Percentiles rank a stretch among this genome's conserved stretches.
Conservation (phyloP, 169 alveolate genomes). For the Perkinsus chesapeaki region DNA sequence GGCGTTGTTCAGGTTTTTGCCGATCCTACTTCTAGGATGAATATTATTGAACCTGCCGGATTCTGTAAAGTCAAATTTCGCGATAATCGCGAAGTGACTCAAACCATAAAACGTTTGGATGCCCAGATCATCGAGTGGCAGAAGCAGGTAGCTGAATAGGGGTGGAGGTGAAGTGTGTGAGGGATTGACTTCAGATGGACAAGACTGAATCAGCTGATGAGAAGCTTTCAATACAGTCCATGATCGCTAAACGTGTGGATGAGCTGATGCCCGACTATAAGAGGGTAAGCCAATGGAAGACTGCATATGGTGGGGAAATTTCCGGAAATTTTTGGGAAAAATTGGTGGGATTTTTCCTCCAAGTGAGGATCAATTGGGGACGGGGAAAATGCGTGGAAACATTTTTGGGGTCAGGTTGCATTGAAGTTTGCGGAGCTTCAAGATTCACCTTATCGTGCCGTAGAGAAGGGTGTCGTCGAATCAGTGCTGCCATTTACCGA, state of each 20-base stretch:
- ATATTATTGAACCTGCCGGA: conserved; percentile 34
- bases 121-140: background rate
- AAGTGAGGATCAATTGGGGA: too few relatives aligned
- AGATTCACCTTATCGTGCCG: background rate
- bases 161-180: too few relatives aligned
- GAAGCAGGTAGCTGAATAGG: background rate
- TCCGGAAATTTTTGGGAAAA: too few relatives aligned
- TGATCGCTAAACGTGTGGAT: background rate
- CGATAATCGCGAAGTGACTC: conserved; percentile 8
- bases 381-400: background rate
- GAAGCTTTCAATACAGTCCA: background rate
- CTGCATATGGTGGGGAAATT: background rate
- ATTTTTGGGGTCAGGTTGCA: background rate
- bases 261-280: background rate
- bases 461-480: background rate
- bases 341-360: too few relatives aligned
- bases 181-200: background rate
- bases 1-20: conserved; percentile 33
- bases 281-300: background rate
- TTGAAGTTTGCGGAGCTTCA: background rate
- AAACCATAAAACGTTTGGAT: background rate
- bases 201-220: background rate
- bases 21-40: conserved; percentile 30
- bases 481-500: background rate
- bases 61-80: conserved; percentile 26